phyloP scores from a whole-genome alignment of 805 yeast genomes.

The Ogataea sp. region DNA sequence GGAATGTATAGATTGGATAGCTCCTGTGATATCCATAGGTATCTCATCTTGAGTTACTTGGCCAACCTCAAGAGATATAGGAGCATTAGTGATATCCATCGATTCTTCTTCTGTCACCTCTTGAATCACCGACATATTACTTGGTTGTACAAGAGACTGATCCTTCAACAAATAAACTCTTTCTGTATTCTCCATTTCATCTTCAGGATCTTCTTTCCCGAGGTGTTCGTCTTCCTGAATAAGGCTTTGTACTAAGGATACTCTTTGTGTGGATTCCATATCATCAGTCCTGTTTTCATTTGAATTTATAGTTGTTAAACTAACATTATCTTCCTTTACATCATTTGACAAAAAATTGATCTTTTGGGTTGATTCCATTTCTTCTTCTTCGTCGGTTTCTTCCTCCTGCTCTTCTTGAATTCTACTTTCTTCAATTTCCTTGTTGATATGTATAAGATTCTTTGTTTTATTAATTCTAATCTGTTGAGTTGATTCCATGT shows the following conservation, averaged over 20 bases:
- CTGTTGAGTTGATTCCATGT: slow-evolving; percentile 12
- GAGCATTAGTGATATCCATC: slow-evolving; percentile 5
- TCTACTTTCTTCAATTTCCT: too few relatives aligned
- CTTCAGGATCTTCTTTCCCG: too few relatives aligned
- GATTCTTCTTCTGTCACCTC: slow-evolving; percentile 3
- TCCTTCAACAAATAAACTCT: background rate
- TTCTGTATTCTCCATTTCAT: background rate
- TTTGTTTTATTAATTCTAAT: too few relatives aligned
- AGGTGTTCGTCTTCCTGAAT: too few relatives aligned
- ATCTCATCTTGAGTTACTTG: background rate
- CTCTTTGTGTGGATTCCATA: too few relatives aligned
- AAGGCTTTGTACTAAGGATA: too few relatives aligned
- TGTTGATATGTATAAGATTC: too few relatives aligned
- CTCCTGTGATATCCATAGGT: slow-evolving; percentile 3
- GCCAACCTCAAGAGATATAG: slow-evolving; percentile 1
- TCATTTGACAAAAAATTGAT: slow-evolving; percentile 3
- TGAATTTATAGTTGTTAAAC: background rate
- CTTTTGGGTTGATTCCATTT: slow-evolving; percentile 12
- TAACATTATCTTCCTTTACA: background rate
- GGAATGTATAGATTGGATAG: too few relatives aligned
- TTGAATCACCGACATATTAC: background rate
- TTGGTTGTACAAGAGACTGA: background rate
- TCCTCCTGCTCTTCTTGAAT: too few relatives aligned
- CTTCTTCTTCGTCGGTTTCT: slow-evolving; percentile 5
- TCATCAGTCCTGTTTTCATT: too few relatives aligned